Conservation (phyloP, 1,284 basidiomycete genomes). For the Pterula multifida region DNA sequence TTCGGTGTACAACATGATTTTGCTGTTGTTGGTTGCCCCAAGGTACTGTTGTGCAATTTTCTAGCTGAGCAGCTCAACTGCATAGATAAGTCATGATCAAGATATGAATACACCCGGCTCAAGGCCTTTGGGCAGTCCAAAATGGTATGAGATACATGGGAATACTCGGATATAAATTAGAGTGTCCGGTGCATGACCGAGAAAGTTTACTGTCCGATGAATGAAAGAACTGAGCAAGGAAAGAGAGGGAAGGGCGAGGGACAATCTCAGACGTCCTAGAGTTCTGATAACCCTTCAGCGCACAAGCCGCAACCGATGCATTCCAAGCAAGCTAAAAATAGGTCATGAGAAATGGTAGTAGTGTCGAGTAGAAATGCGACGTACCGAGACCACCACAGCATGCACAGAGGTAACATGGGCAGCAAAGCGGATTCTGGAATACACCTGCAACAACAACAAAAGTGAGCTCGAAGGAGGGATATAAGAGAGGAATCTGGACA, state of each 20-base stretch:
- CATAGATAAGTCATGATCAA: too few species aligned
- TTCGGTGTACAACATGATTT: too few species aligned
- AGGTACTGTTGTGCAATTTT: too few species aligned
- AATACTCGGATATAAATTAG: not conserved
- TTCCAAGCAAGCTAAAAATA: slow-evolving; percentile 22
- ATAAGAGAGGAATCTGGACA: slow-evolving; percentile 6
- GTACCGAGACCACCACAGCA: slow-evolving; percentile 52
- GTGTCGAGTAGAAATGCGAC: slow-evolving; percentile 12
- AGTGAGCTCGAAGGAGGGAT: not conserved
- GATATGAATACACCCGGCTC: too few species aligned
- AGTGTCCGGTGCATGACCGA: not conserved
- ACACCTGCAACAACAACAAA: slow-evolving; percentile 22
- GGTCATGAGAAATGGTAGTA: not conserved
- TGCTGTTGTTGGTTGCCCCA: too few species aligned
- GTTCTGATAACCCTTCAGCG: slow-evolving; percentile 30
- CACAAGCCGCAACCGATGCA: slow-evolving; percentile 45
- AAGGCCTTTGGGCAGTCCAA: too few species aligned
- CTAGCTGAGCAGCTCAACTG: too few species aligned
- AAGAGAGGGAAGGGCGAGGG: not conserved
- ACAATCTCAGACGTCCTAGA: slow-evolving; percentile 9
- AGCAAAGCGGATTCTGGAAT: slow-evolving; percentile 47
- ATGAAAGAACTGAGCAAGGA: too few species aligned
- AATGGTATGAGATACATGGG: not conserved
- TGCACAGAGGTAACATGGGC: slow-evolving; percentile 53
- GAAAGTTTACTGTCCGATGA: not conserved